phyloP scores from a whole-genome alignment of 2,329 filamentous ascomycete genomes.

The Emydomyces testavorans region DNA sequence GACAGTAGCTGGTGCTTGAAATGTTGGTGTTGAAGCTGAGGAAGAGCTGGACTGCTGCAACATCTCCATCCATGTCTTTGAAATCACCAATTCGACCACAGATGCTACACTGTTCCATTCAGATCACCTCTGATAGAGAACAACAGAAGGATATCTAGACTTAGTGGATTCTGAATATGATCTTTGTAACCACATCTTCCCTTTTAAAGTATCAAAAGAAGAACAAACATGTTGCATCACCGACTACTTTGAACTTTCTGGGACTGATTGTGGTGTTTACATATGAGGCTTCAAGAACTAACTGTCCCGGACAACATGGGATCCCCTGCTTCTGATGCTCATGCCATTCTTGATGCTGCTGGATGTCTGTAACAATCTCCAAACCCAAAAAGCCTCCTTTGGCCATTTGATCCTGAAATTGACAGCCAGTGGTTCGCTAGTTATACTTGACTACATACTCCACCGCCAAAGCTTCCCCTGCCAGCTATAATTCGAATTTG shows the following conservation, averaged over 20 bases:
- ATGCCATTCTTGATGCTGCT: background rate
- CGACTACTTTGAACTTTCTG: no score
- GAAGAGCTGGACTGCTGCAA: background rate
- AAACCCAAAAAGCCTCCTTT: background rate
- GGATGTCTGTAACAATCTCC: conserved; percentile 3
- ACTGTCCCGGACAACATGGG: background rate
- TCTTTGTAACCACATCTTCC: no score
- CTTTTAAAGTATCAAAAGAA: no score
- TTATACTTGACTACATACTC: no score
- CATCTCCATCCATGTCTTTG: background rate
- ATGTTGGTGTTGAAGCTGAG: background rate
- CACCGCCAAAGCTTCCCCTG: background rate
- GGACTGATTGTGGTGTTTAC: no score
- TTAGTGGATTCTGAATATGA: no score
- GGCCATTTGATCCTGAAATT: background rate
- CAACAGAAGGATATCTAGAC: no score
- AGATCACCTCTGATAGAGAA: no score
- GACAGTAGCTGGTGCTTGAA: background rate
- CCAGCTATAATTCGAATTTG: background rate
- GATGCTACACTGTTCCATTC: background rate
- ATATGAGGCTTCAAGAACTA: no score
- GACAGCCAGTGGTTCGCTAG: no score
- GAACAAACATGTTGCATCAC: no score
- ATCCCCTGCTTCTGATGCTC: no score
- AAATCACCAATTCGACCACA: background rate